Percentiles rank a stretch among this genome's conserved stretches.
phyloP scores from a whole-genome alignment of 2,329 filamentous ascomycete species.

The Colletotrichum lentis region DNA sequence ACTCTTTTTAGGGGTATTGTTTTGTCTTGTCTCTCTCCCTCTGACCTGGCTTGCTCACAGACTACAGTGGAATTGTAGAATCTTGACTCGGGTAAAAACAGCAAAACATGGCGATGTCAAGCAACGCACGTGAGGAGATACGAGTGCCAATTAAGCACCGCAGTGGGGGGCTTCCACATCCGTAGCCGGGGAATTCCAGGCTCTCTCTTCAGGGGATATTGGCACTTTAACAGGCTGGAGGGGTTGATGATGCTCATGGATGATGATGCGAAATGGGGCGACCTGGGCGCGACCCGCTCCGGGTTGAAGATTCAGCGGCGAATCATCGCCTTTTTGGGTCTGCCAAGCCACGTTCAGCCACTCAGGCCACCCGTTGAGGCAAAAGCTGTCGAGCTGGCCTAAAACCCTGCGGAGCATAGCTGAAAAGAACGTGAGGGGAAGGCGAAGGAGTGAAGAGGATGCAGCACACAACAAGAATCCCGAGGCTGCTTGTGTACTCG shows the following conservation, averaged over 20 bases:
- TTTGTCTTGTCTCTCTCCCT: not conserved
- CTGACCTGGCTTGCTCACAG: slow-evolving; percentile 18
- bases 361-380: too few relatives aligned
- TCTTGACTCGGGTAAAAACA: slow-evolving; percentile 22
- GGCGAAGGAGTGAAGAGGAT: too few relatives aligned
- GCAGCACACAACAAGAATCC: not conserved
- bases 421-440: not conserved
- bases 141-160: slow-evolving; percentile 17
- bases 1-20: not conserved
- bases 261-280: slow-evolving; percentile 13
- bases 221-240: slow-evolving; percentile 8
- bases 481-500: not conserved
- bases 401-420: not conserved
- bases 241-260: slow-evolving; percentile 7
- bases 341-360: slow-evolving; percentile 8
- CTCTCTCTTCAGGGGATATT: slow-evolving; percentile 11
- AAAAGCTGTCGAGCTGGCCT: not conserved
- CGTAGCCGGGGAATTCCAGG: slow-evolving; percentile 23
- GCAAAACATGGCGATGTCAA: not conserved
- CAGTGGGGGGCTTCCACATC: slow-evolving; percentile 20
- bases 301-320: slow-evolving; percentile 9
- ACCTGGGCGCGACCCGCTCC: slow-evolving; percentile 16
- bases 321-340: not conserved
- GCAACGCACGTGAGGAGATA: slow-evolving; percentile 26
- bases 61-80: slow-evolving; percentile 13